Evolutionary conservation across 768 basidiomycete species (phyloP), one percentile per base, ranked within the genome.

Genomic region (Naganishia kalamii): DNA sequence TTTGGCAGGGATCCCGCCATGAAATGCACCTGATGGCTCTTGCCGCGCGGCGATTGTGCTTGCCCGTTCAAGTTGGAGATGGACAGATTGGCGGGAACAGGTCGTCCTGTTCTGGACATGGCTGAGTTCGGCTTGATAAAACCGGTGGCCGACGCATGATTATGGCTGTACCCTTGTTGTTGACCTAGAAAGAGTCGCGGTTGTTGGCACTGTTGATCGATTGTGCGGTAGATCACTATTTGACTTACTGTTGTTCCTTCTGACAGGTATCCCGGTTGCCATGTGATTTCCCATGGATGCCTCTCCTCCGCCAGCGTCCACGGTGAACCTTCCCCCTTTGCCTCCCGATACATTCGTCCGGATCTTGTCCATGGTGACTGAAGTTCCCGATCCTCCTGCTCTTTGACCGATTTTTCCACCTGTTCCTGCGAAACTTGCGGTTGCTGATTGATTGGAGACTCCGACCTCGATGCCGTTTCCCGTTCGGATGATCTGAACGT

Each of bases 291-390:
- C 35, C 54, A 40, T 57, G 4, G 21, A 37, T 15, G 29, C n/a
- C 5, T 13, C 7, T 10, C 54, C 54, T 5, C 54, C 54, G 23
- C 54, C 54, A 13, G 54, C 27, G 17, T 57, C 54, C 13, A 57
- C 54, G 5, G 54, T 57, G 40, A 57, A 57, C 37, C 54, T 57
- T 41, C 54, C 54, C 11, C 35, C 54, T 23, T 57, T 57, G 19
- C 54, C 54, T 25, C 54, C 54, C 5, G 54, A 57, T 15, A 21
- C 21, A 57, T 57, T 57, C n/a, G 54, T 57, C 37, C 54, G 37
- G n/a, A 57, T 57, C 37, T 57, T 57, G n/a, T 57, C 54, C 54
- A 57, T 57, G 23, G 29, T 35, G 13, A 21, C 37, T 23, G n/a
- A 49, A 27, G 50, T 7, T 25, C 41, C 51, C 40, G 41, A 21